A percentile compares a stretch with the other conserved stretches of the same genome.
Evolutionary conservation across 148 eudicot genomes (phyloP).

Genomic region (Linanthus parryae): DNA sequence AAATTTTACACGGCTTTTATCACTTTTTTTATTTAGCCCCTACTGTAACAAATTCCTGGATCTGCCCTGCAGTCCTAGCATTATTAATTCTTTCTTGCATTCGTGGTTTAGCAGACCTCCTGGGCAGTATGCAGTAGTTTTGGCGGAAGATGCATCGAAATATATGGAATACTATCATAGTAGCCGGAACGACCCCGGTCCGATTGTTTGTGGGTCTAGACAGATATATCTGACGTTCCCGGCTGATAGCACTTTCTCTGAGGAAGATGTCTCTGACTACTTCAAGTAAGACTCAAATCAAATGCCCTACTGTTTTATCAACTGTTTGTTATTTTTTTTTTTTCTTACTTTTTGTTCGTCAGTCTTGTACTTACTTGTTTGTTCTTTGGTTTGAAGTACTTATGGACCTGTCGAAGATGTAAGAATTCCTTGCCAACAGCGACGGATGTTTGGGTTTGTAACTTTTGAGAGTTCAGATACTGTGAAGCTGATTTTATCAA

Average conservation of each 20-base stretch:
- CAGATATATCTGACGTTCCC: conserved; percentile 69
- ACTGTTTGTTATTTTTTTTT: neutral
- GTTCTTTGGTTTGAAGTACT: conserved; percentile 21
- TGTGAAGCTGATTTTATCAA: conserved; percentile 30
- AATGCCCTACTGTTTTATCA: neutral
- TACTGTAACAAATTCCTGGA: too few species aligned
- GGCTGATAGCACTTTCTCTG: conserved; percentile 56
- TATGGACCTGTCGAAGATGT: conserved; percentile 49
- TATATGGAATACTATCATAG: conserved; percentile 30
- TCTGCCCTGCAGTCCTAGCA: too few species aligned
- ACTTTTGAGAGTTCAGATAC: conserved; percentile 37
- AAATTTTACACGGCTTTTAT: too few species aligned
- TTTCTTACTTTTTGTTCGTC: neutral
- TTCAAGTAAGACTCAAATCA: conserved; percentile 29
- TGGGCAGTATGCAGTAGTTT: conserved; percentile 49
- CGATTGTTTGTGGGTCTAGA: conserved; percentile 43
- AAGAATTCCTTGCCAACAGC: conserved; percentile 51
- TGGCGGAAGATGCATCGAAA: conserved; percentile 52
- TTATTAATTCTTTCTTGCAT: too few species aligned
- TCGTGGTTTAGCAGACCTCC: conserved; percentile 37
- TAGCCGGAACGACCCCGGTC: conserved; percentile 53
- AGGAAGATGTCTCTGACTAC: conserved; percentile 54
- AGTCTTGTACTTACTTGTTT: neutral
- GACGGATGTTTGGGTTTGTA: conserved; percentile 58
- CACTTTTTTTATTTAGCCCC: too few species aligned